A percentile compares a stretch with the other conserved stretches of the same genome.
phyloP scores from a whole-genome alignment of 495 filamentous ascomycete genomes.

The Melanomma pulvis-pyrius region DNA sequence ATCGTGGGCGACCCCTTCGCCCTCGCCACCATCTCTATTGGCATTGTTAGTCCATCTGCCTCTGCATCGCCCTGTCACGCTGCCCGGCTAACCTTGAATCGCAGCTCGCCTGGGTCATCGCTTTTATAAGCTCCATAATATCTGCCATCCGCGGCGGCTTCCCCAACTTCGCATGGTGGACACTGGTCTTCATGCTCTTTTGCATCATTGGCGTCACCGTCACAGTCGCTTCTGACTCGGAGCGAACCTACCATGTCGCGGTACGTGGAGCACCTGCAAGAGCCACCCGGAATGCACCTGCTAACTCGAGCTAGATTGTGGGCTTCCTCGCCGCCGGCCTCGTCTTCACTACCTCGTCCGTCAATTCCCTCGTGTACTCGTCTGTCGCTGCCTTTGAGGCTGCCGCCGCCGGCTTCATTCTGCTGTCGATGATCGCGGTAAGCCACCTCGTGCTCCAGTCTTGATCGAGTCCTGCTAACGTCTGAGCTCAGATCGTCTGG shows the following conservation, averaged over 20 bases:
- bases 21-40: slow-evolving; percentile 89
- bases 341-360: slow-evolving; percentile 78
- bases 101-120: slow-evolving; percentile 92
- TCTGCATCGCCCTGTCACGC: background rate
- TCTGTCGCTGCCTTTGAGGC: slow-evolving; percentile 74
- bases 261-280: slow-evolving; percentile 50
- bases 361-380: slow-evolving; percentile 79
- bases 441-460: background rate
- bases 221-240: slow-evolving; percentile 78
- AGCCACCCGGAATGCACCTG: slow-evolving; percentile 2
- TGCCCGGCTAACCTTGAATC: slow-evolving; percentile 17
- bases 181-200: slow-evolving; percentile 80
- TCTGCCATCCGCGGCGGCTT: slow-evolving; percentile 63
- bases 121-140: slow-evolving; percentile 83
- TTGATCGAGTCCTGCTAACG: slow-evolving; percentile 6
- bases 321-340: slow-evolving; percentile 82
- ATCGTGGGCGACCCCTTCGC: slow-evolving; percentile 96
- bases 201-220: slow-evolving; percentile 76
- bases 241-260: slow-evolving; percentile 86
- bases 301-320: slow-evolving; percentile 62
- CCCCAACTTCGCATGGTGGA: slow-evolving; percentile 90
- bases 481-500: slow-evolving; percentile 77
- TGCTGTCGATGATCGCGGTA: slow-evolving; percentile 94
- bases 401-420: slow-evolving; percentile 87
- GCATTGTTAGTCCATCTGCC: slow-evolving; percentile 66